These are phyloP conservation scores for Suillus clintonianus DNA, from an alignment of 768 basidiomycete genomes.

Conservation along the genomic window DNA sequence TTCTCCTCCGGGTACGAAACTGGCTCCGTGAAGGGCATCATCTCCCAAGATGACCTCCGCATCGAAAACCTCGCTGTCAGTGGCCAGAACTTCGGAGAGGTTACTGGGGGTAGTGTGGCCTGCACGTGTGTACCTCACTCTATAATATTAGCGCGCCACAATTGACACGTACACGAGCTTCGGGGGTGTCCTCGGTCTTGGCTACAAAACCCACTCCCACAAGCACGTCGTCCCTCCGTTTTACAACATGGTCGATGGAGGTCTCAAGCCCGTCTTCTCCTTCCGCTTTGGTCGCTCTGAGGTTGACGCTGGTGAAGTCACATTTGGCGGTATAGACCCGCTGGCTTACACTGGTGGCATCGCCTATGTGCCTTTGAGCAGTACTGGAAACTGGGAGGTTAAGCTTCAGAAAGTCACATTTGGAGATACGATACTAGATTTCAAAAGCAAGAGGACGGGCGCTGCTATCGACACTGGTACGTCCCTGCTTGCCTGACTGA, in stretches of 20 bases:
- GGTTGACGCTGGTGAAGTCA: conserved; percentile 84
- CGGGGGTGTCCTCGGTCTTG: conserved; percentile 94
- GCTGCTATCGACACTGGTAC: conserved; percentile 88
- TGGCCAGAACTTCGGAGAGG: conserved; percentile 89
- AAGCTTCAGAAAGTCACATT: conserved; percentile 86
- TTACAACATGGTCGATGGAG: conserved; percentile 86
- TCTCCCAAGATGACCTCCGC: conserved; percentile 76
- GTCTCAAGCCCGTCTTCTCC: conserved; percentile 85
- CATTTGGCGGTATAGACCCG: conserved; percentile 90
- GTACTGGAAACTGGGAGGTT: conserved; percentile 98
- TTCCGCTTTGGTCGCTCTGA: conserved; percentile 91
- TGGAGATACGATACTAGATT: conserved; percentile 83
- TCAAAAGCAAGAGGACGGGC: conserved; percentile 77
- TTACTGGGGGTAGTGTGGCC: conserved; percentile 29
- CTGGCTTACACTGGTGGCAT: conserved; percentile 83
- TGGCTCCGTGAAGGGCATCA: conserved; percentile 94
- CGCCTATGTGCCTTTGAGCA: conserved; percentile 84
- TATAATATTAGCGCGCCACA: neutral
- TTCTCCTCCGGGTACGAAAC: conserved; percentile 95
- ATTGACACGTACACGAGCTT: conserved; percentile 54
- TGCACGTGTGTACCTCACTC: neutral
- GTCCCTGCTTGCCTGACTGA: conserved; percentile 9
- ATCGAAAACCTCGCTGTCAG: conserved; percentile 84
- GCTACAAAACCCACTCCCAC: conserved; percentile 92
- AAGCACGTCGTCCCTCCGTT: conserved; percentile 92